Evolutionary conservation across 768 basidiomycete species (phyloP).

Genomic region (Boletus patriciae): DNA sequence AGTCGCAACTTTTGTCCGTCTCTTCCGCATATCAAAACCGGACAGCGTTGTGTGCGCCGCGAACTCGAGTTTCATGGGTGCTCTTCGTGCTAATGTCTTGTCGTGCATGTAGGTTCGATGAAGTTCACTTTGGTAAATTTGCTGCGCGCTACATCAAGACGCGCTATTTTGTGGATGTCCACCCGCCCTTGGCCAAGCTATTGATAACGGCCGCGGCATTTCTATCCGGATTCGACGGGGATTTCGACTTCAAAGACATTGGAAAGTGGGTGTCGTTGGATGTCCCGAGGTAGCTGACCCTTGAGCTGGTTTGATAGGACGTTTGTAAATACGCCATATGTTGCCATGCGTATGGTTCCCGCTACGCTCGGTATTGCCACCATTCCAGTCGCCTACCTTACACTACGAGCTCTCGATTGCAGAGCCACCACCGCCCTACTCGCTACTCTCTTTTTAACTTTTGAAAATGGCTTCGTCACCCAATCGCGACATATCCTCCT

Average conservation of each 20-base stretch:
- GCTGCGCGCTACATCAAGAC: slow-evolving; percentile 92
- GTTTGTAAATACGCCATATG: slow-evolving; percentile 88
- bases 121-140: slow-evolving; percentile 98
- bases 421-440: slow-evolving; percentile 90
- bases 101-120: slow-evolving; percentile 73
- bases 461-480: slow-evolving; percentile 95
- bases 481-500: slow-evolving; percentile 97
- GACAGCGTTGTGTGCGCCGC: slow-evolving; percentile 85
- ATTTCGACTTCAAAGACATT: slow-evolving; percentile 98
- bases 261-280: slow-evolving; percentile 67
- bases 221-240: slow-evolving; percentile 83
- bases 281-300: neutral
- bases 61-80: neutral
- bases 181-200: slow-evolving; percentile 95
- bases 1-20: slow-evolving; percentile 75
- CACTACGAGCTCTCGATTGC: slow-evolving; percentile 89
- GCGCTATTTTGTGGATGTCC: slow-evolving; percentile 91
- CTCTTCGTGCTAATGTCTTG: neutral
- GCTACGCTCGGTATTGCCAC: slow-evolving; percentile 86
- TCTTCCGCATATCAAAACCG: slow-evolving; percentile 84
- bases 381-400: slow-evolving; percentile 89
- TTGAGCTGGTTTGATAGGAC: slow-evolving; percentile 44
- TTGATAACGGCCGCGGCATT: slow-evolving; percentile 91
- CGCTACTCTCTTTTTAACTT: slow-evolving; percentile 87
- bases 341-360: slow-evolving; percentile 96